Conservation (phyloP, 2,329 filamentous ascomycete species). For the Penicillium sp. region DNA sequence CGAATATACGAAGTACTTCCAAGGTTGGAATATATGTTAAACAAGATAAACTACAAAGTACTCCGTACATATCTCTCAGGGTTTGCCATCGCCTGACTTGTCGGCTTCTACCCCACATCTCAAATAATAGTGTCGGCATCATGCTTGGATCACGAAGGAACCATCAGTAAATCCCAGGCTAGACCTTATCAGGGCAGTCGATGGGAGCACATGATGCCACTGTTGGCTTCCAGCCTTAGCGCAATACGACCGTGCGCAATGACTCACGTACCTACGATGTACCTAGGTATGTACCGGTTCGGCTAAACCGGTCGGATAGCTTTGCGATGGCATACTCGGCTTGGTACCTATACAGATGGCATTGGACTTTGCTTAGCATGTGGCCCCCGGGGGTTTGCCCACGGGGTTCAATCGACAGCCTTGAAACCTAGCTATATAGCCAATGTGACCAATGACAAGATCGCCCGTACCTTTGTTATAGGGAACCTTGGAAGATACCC, state of each 20-base stretch:
- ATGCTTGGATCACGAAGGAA: constrained; percentile 15
- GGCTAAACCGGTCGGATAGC: constrained; percentile 1
- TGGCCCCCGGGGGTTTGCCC: not conserved
- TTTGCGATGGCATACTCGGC: constrained; percentile 1
- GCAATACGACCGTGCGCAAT: constrained; percentile 14
- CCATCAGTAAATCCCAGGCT: constrained; percentile 4
- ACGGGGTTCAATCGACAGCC: not conserved
- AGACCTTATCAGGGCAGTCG: constrained; percentile 9
- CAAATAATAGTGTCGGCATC: constrained; percentile 11
- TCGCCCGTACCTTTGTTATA: not conserved
- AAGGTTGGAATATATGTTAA: not conserved
- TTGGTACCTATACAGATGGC: not conserved
- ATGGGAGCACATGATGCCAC: constrained; percentile 16
- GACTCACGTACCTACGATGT: constrained; percentile 23
- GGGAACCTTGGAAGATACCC: constrained; percentile 9
- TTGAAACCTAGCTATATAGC: not conserved
- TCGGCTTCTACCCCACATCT: constrained; percentile 16
- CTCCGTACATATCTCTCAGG: not conserved
- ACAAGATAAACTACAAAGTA: not conserved
- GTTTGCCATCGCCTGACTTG: constrained; percentile 15
- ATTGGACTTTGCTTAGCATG: not conserved
- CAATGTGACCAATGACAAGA: not conserved
- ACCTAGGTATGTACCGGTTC: constrained; percentile 1
- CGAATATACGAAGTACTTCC: not conserved
- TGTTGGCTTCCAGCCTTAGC: constrained; percentile 4